Evolutionary conservation across 805 yeast genomes (phyloP), one percentile per base, ranked within the genome.

Genomic region (Diddensiella transvaalensis): DNA sequence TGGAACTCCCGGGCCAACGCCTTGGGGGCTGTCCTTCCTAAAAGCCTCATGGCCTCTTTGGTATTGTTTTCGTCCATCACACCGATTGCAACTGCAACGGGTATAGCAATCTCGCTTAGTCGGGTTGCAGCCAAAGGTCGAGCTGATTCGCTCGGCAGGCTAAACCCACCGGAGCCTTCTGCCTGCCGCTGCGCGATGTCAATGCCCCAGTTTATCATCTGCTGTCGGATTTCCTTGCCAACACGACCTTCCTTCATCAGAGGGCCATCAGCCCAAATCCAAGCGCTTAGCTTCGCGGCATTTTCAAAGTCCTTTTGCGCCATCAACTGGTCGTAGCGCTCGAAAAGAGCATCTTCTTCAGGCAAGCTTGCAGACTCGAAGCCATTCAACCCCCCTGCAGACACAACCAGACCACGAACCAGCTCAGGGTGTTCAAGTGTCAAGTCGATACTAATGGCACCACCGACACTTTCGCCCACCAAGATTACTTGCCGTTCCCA

Each of bases 241-340:
- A 42, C 11, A 8, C 32, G 32, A 8, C 32, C 32, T 26, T 26
- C 32, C 8, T 26, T 26, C 32, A 26, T 13, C 3, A 35, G 24
- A n/a, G 47, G 47, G 6, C 47, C 47, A 23, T 44, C 47, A n/a
- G 41, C 47, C 47, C 47, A 44, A 3, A 44, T 44, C n/a, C 42
- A 4, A 5, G 26, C 42, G 17, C 19, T 11, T 2, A 44, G 32
- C 4, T 36, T 18, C 8, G 47, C 47, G 10, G 19, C 15, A 15
- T 22, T 36, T 15, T 35, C 36, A 4, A 15, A 15, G 35, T 44
- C 47, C n/a, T 24, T 24, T 10, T 2, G n/a, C 8, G 17, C 35
- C 2, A 18, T 4, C 3, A 37, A 21, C 19, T 23, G n/a, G 19
- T 22, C 42, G 15, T 26, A 19, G 8, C 17, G 21, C 22, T 21